Base-by-base conservation (phyloP, 805 yeast genomes). In the Suhomyces kilbournensis region DNA sequence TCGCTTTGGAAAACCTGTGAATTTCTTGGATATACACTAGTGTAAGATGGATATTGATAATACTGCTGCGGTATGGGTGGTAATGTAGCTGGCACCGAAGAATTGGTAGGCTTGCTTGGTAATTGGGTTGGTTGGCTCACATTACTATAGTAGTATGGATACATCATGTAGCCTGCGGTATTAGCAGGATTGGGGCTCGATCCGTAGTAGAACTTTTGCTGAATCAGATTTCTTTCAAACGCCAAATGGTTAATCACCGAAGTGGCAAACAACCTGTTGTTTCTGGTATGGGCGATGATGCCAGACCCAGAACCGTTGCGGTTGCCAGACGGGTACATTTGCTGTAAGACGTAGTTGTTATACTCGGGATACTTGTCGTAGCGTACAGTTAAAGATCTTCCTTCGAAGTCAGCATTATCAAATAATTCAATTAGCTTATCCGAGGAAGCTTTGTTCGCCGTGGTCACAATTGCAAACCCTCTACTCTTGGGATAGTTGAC, bases 381-480 rank as follows among this genome's bases (percentile, higher is more conserved):
- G 22, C 90, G 65, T 1, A 85, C 90, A 3, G 85, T 82, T 28
- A 85, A 66, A 6, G 72, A 68, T 39, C 91, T 69, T 0, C 89
- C 88, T 60, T 81, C 80, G 59, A 84, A 86, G n/a, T 63, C 71
- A 2, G 63, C 59, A 10, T 80, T 81, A 60, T 85, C 79, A 58
- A 84, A 81, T 40, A 63, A 52, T 23, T 71, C 67, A 44, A 85
- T 83, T 14, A 84, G 74, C 40, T 69, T 69, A 3, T 69, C 69
- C 3, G 87, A 81, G 34, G 80, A 80, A 7, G 66, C 71, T 30
- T 70, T 74, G 38, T 74, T 64, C 1, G 72, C 72, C 22, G 82
- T 83, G 3, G 78, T 73, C 1, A 83, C 88, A 46, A 85, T 77
- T 1, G 90, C 90, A 70, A 82, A 85, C 1, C 91, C 90, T 59